Evolutionary conservation across 2,329 filamentous ascomycete genomes (phyloP).

Genomic region (Ceratocystis huliohia): DNA sequence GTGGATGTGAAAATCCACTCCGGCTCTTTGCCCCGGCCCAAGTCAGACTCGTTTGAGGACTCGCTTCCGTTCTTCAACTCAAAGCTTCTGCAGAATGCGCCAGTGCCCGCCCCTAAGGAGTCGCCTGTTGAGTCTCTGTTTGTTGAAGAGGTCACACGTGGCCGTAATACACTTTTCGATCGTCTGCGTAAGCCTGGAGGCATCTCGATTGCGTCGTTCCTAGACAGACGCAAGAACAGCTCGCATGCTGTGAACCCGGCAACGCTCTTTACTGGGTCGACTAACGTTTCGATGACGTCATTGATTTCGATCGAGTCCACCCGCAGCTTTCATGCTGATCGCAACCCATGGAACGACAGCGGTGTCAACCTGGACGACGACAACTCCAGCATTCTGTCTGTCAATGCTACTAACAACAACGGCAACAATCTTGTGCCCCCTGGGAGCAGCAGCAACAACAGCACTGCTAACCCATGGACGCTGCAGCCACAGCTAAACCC

Average conservation of each 20-base stretch:
- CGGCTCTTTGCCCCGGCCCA: constrained; percentile 91
- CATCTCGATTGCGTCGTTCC: constrained; percentile 92
- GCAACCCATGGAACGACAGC: constrained; percentile 96
- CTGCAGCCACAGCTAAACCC: constrained; percentile 53
- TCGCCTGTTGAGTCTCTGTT: constrained; percentile 81
- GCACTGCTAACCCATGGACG: constrained; percentile 52
- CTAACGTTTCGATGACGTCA: constrained; percentile 84
- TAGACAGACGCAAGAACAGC: constrained; percentile 89
- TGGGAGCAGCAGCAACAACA: constrained; percentile 18
- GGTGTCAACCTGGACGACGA: constrained; percentile 89
- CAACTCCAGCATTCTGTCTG: constrained; percentile 19
- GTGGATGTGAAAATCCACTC: constrained; percentile 80
- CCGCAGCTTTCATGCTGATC: constrained; percentile 76
- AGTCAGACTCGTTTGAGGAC: constrained; percentile 97
- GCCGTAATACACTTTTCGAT: constrained; percentile 76
- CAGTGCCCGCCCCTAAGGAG: constrained; percentile 65
- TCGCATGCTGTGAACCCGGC: constrained; percentile 60
- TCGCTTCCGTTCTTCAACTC: constrained; percentile 94
- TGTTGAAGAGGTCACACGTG: constrained; percentile 63
- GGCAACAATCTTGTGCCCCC: constrained; percentile 12
- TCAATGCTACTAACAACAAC: constrained; percentile 10
- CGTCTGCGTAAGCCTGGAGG: constrained; percentile 87
- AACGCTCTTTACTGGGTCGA: constrained; percentile 85
- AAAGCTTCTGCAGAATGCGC: constrained; percentile 87
- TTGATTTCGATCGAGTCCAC: constrained; percentile 93